Evolutionary conservation across 129 eudicot species (phyloP).

Genomic region (Kitagawia praeruptora): DNA sequence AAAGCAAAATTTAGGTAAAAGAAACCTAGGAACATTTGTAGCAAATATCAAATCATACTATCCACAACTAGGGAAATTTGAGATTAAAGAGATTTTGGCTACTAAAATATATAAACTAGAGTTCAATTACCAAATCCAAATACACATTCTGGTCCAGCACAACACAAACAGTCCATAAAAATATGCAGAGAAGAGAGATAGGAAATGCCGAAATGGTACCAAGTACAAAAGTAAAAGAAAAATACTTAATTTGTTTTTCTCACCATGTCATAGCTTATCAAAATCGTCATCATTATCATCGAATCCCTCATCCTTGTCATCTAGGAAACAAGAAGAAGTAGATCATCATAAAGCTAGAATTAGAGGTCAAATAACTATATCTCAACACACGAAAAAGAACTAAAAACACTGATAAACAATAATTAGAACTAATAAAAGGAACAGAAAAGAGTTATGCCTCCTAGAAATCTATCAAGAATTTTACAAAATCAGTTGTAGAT

Average conservation of each 20-base stretch:
- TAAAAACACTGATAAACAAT: not conserved
- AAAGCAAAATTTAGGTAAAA: too few species aligned
- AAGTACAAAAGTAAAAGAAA: not conserved
- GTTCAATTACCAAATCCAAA: not conserved
- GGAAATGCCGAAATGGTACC: not conserved
- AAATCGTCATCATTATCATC: conserved; percentile 99
- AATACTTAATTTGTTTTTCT: not conserved
- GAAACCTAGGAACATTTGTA: too few species aligned
- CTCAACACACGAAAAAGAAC: not conserved
- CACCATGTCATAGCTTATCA: conserved; percentile 68
- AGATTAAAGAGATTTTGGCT: not conserved
- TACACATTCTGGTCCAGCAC: not conserved
- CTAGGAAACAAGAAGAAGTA: conserved; percentile 32
- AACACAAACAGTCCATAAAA: not conserved
- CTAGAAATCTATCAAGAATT: not conserved
- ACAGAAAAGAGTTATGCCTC: not conserved
- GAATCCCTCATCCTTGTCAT: conserved; percentile 59
- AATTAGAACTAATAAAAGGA: not conserved
- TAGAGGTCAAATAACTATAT: not conserved
- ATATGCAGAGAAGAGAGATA: not conserved
- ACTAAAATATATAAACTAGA: not conserved
- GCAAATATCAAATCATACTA: not conserved
- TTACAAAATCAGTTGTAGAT: not conserved
- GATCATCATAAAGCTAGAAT: not conserved
- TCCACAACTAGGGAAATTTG: too few species aligned